Base-by-base conservation (phyloP, 148 eudicot genomes). In the Spergularia marina region DNA sequence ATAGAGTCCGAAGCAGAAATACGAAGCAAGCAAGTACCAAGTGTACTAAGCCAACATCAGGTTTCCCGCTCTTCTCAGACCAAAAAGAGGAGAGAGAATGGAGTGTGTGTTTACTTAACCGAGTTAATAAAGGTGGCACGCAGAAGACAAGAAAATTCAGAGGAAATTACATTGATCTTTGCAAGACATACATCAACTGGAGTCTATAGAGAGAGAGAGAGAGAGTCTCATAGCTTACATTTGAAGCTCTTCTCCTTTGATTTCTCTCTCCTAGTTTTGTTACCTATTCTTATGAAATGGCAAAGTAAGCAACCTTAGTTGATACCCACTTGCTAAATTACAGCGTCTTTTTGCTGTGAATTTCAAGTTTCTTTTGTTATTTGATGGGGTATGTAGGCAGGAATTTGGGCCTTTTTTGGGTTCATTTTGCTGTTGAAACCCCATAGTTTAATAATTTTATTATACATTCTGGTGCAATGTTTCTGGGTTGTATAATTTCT, bases 51-150 rank as follows among this genome's bases (percentile, higher is more conserved):
- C 34, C 18, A 69, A 69, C 59, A 47, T 69, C 25, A 49, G 30
- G 40, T 76, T 77, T 77, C 80, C 80, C 80, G 80, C 79, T 76
- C 79, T 60, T 68, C 76, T 71, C 36, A 55, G 6, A 17, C 18
- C 23, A 9, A 58, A 25, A 23, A 51, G 65, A 57, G 30, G 8
- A 6, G 15, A 10, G 10, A 49, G 25, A 55, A 71, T 4, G 64
- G 34, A 21, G 49, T 61, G 80, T 53, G 49, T 61, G 80, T 53
- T 78, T 72, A 65, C 81, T 78, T 78, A 78, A 16, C 73, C 68
- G 3, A 11, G 67, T 78, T 30, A 57, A 11, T 34, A 49, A 67
- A 69, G 74, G 74, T 30, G 59, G 36, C 36, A 30, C 3, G 36
- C 36, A 30, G 36, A 30, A 30, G 36, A 30, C 4, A 10, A 40